These are phyloP conservation scores for Lenwebbia sp. DNA, from an alignment of 345 rosid species.

Conservation along the genomic window DNA sequence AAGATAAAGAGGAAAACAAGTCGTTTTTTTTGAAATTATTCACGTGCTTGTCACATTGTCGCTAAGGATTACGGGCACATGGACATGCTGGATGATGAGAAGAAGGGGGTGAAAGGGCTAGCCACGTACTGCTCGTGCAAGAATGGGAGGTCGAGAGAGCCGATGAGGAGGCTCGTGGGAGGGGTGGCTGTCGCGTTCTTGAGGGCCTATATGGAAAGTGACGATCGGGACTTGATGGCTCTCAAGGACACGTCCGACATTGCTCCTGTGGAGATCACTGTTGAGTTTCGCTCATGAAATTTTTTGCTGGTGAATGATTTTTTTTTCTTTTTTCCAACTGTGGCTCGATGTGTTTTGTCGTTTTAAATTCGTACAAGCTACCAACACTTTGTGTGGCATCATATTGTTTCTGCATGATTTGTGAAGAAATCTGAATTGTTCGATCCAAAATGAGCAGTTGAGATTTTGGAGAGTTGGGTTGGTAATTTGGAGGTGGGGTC, in stretches of 20 bases:
- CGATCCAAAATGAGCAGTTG: too few species aligned
- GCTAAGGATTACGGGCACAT: constrained; percentile 65
- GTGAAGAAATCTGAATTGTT: background rate
- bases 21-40: too few species aligned
- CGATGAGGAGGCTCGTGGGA: constrained; percentile 71
- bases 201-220: constrained; percentile 47
- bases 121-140: constrained; percentile 53
- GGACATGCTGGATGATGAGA: constrained; percentile 77
- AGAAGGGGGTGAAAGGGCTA: constrained; percentile 56
- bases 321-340: background rate
- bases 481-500: too few species aligned
- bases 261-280: constrained; percentile 7
- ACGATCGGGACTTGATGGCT: constrained; percentile 38
- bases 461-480: background rate
- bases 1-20: too few species aligned
- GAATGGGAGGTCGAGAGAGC: constrained; percentile 52
- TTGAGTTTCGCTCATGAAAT: background rate
- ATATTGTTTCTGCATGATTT: background rate
- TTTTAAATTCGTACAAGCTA: background rate
- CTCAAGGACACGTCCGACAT: constrained; percentile 38
- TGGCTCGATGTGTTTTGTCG: background rate
- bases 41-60: constrained; percentile 63
- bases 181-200: constrained; percentile 59
- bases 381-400: background rate
- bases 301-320: background rate